These are phyloP conservation scores for Malus hybrid DNA, from an alignment of 331 rosid species.

Conservation along the genomic window DNA sequence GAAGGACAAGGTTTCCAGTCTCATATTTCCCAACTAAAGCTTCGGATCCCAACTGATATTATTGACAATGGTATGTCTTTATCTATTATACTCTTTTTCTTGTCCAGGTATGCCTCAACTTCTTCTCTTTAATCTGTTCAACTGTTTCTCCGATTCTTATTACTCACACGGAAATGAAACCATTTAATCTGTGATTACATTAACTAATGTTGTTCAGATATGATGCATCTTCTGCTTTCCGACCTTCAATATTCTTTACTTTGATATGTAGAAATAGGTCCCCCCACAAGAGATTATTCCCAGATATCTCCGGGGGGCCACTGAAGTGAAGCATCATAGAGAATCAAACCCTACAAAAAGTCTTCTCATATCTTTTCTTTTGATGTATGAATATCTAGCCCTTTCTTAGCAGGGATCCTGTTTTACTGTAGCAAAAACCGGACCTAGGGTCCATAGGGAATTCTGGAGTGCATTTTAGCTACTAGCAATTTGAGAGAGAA, in stretches of 20 bases:
- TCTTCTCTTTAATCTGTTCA: not conserved
- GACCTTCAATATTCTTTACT: constrained; percentile 15
- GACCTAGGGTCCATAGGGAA: too few relatives aligned
- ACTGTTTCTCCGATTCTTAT: not conserved
- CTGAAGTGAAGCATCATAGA: not conserved
- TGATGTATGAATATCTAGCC: not conserved
- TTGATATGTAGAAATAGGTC: not conserved
- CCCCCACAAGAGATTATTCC: constrained; percentile 21
- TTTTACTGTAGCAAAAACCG: too few relatives aligned
- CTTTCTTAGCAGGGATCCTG: too few relatives aligned
- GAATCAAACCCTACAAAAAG: constrained; percentile 7
- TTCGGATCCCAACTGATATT: not conserved
- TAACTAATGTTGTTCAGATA: not conserved
- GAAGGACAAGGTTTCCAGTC: not conserved
- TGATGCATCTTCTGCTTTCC: constrained; percentile 24
- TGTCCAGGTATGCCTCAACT: not conserved
- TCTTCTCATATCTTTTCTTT: not conserved
- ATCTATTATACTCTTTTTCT: not conserved
- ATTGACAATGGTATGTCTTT: not conserved
- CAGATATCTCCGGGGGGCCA: constrained; percentile 22
- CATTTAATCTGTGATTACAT: not conserved
- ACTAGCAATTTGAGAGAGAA: constrained; percentile 7
- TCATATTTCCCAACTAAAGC: not conserved
- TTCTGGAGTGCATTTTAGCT: constrained; percentile 2
- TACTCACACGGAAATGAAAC: not conserved